Conservation (phyloP, 2,329 filamentous ascomycete species). For the Curvularia verruculosa region DNA sequence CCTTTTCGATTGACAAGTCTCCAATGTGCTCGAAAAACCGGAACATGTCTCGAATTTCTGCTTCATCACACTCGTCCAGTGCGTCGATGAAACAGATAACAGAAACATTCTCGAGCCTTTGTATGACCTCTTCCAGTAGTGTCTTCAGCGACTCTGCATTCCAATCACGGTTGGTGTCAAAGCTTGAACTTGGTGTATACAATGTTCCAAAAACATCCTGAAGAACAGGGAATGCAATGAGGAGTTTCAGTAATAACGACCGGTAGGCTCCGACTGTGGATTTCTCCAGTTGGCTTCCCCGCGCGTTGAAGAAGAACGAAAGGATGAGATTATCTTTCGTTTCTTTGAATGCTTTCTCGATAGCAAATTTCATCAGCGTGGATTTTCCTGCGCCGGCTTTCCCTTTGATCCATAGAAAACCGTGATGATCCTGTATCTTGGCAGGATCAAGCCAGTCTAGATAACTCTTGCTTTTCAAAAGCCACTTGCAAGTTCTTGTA, state of each 20-base stretch:
- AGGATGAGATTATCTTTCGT: constrained; percentile 14
- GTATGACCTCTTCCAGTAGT: constrained; percentile 28
- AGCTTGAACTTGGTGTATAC: background rate
- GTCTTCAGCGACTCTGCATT: constrained; percentile 17
- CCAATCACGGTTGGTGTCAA: constrained; percentile 19
- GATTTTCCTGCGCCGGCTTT: constrained; percentile 51
- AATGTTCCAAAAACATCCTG: constrained; percentile 13
- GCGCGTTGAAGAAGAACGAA: constrained; percentile 39
- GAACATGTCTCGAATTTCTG: constrained; percentile 53
- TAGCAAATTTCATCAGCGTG: constrained; percentile 49
- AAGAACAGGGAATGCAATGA: constrained; percentile 20
- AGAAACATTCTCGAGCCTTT: constrained; percentile 13
- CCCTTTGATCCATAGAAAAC: constrained; percentile 58
- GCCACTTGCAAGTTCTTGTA: constrained; percentile 51
- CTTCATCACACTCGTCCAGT: constrained; percentile 57
- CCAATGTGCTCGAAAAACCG: constrained; percentile 52
- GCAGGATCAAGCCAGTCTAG: constrained; percentile 47
- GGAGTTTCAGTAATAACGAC: constrained; percentile 35
- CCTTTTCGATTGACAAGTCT: constrained; percentile 23
- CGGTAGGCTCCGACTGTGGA: constrained; percentile 32
- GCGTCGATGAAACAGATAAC: constrained; percentile 50
- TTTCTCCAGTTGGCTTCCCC: constrained; percentile 28
- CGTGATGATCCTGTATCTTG: constrained; percentile 39
- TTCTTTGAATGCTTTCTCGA: constrained; percentile 9
- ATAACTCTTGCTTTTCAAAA: constrained; percentile 46